These are phyloP conservation scores for Russula sp. DNA, from an alignment of 768 basidiomycete genomes.

Conservation along the genomic window DNA sequence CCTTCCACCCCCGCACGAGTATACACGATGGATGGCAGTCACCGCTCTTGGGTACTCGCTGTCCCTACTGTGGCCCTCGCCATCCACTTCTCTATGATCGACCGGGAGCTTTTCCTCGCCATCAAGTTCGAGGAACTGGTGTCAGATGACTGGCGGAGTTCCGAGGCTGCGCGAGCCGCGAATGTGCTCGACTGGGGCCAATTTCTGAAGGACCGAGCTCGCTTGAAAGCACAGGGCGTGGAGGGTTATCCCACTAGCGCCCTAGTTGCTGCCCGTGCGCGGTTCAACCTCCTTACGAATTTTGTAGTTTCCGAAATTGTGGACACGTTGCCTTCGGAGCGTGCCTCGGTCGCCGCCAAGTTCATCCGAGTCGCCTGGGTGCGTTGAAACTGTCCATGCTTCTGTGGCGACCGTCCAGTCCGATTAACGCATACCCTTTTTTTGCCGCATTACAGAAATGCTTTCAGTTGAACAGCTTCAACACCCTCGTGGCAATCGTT, in stretches of 20 bases:
- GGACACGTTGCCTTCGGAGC: constrained; percentile 62
- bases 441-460: constrained; percentile 60
- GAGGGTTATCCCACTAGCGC: constrained; percentile 64
- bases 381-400: constrained; percentile 34
- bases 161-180: constrained; percentile 47
- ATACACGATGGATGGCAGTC: constrained; percentile 36
- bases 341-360: constrained; percentile 65
- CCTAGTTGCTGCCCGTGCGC: constrained; percentile 67
- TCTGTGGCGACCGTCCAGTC: constrained; percentile 7
- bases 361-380: constrained; percentile 88
- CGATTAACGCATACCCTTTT: constrained; percentile 8
- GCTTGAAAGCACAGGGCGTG: constrained; percentile 61
- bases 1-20: constrained; percentile 34
- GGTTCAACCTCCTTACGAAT: constrained; percentile 81
- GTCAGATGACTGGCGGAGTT: constrained; percentile 62
- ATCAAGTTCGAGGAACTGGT: constrained; percentile 90
- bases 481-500: constrained; percentile 75
- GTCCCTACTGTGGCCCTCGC: constrained; percentile 62
- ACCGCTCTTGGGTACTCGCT: constrained; percentile 71
- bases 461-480: constrained; percentile 73
- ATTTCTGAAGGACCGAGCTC: constrained; percentile 71
- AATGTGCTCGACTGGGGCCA: constrained; percentile 81
- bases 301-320: constrained; percentile 82
- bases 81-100: constrained; percentile 82
- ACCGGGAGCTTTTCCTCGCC: constrained; percentile 79